These are phyloP conservation scores for Oldenlandia corymbosa DNA, from an alignment of 257 asterid species.

Conservation along the genomic window DNA sequence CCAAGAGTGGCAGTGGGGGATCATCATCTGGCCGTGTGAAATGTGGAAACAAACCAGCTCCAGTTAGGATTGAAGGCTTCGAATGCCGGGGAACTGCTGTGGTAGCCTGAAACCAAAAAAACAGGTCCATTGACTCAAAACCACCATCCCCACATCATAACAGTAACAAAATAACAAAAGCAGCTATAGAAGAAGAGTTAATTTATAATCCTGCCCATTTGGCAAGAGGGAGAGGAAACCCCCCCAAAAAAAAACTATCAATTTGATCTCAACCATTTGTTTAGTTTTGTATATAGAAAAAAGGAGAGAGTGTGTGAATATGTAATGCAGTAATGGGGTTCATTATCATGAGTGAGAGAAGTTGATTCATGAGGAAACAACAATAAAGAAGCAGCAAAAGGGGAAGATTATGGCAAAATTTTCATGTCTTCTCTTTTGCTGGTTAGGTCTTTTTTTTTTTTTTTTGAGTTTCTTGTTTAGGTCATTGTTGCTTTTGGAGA, in stretches of 20 bases:
- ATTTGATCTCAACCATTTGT: constrained; percentile 11
- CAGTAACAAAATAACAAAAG: constrained; percentile 3
- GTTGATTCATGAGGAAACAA: constrained; percentile 7
- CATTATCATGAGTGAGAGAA: background rate
- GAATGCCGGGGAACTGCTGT: constrained; percentile 45
- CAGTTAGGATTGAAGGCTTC: constrained; percentile 60
- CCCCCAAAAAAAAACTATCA: background rate
- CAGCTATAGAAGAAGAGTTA: background rate
- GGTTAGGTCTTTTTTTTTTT: background rate
- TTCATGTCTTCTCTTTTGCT: constrained; percentile 12
- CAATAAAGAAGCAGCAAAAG: constrained; percentile 9
- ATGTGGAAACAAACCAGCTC: constrained; percentile 40
- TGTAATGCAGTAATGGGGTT: background rate
- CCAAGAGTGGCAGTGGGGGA: constrained; percentile 31
- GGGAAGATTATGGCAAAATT: constrained; percentile 22
- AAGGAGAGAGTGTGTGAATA: constrained; percentile 11
- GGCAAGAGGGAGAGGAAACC: constrained; percentile 4
- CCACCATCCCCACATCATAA: constrained; percentile 3
- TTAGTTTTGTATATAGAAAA: constrained; percentile 27
- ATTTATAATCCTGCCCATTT: background rate
- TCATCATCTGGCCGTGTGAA: constrained; percentile 37
- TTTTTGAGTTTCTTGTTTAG: background rate
- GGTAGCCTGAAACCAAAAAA: constrained; percentile 21
- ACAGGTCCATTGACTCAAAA: background rate
- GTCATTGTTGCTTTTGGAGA: background rate